Evolutionary conservation across 1,139 yeast species (phyloP), one percentile per base, ranked within the genome.

Genomic region (Nakaseomyces kungkrabaensis): DNA sequence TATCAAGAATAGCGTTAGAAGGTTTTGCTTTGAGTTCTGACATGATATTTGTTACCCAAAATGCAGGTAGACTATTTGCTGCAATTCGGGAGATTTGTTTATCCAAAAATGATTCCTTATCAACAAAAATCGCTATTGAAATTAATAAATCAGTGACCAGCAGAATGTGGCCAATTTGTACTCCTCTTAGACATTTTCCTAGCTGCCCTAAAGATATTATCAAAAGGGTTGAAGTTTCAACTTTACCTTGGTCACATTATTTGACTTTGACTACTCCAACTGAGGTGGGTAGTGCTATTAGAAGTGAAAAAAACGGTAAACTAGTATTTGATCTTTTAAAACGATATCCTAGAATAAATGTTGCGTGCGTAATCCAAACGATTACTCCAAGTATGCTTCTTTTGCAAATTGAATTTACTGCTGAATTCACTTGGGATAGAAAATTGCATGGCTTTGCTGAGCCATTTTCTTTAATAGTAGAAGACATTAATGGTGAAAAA

Each of bases 21-120:
- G 98, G 97, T 0, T 87, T 87, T 71, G 97, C 97, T 0, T 69
- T 94, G 52, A 80, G 85, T 75, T 82, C 97, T 0, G 99, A 94
- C 69, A 89, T 90, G 97, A 76, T 87, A 4, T 92, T 87, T 61
- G 79, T 94, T 41, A 86, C 94, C 0, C 98, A 92, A 65, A 87
- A 95, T 37, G 97, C 97, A 0, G 95, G 95, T 5, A 77, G 99
- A 63, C 68, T 94, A 42, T 72, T 90, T 49, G 71, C 97, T 49
- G 97, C 98, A 0, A 77, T 94, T 56, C 82, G 78, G 62, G 97
- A 92, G 62, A 79, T 92, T 27, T 77, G 88, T 8, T 59, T 87
- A 45, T 72, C 76, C 48, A 85, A 82, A 57, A 77, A 77, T 7
- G 89, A 96, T 95, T 76, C 96, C 0, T 66, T 73, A 7, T 67